Conservation (phyloP, 169 alveolate genomes). For the Toxoplasma gondii region DNA sequence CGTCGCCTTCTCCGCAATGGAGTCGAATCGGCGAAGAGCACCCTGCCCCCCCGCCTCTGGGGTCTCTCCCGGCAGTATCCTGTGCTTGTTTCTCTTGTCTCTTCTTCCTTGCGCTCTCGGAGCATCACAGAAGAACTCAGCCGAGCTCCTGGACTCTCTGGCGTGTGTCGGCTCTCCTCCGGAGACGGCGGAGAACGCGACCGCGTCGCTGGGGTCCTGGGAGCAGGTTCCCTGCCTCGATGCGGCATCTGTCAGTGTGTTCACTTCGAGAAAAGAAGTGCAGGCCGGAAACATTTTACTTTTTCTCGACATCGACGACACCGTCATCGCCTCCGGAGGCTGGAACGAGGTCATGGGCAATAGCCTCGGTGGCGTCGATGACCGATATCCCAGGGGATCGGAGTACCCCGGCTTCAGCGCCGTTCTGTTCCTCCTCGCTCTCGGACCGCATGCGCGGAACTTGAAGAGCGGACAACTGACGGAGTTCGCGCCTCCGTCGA, state of each 20-base stretch:
- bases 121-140: too few relatives aligned
- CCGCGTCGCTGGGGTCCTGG: background rate
- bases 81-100: background rate
- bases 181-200: background rate
- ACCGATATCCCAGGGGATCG: slow-evolving; percentile 47
- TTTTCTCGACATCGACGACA: slow-evolving; percentile 58
- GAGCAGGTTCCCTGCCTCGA: slow-evolving; percentile 4
- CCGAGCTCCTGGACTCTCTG: background rate
- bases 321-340: slow-evolving; percentile 33
- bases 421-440: slow-evolving; percentile 41
- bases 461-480: background rate
- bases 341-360: slow-evolving; percentile 62
- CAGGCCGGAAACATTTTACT: slow-evolving; percentile 45
- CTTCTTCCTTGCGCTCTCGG: too few relatives aligned
- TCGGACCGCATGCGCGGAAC: slow-evolving; percentile 61
- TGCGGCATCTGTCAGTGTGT: background rate
- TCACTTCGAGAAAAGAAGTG: background rate
- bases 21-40: background rate
- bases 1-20: too few relatives aligned
- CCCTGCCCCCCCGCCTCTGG: background rate
- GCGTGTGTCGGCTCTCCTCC: background rate
- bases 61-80: background rate
- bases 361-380: slow-evolving; percentile 59
- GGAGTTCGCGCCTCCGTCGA: slow-evolving; percentile 12
- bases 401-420: slow-evolving; percentile 61